phyloP scores from a whole-genome alignment of 805 yeast species.

The Peterozyma xylosa region DNA sequence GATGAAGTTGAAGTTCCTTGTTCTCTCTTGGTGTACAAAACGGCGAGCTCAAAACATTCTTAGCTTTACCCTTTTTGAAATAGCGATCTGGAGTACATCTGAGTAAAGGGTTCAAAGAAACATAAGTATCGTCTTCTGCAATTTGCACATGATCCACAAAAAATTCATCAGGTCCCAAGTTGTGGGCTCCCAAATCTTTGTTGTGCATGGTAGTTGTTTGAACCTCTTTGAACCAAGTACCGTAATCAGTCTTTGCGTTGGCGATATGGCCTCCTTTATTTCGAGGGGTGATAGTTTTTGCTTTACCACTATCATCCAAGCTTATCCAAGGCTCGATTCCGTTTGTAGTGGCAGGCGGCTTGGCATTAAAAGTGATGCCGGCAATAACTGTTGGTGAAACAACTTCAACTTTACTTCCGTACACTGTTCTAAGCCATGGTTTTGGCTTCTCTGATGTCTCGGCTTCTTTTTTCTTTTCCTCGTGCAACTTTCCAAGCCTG shows the following conservation, averaged over 20 bases:
- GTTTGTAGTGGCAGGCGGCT: slow-evolving; percentile 59
- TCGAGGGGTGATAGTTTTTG: slow-evolving; percentile 74
- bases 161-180: slow-evolving; percentile 54
- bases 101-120: slow-evolving; percentile 65
- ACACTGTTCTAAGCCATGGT: slow-evolving; percentile 74
- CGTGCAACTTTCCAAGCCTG: background rate
- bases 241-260: slow-evolving; percentile 62
- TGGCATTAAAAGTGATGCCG: slow-evolving; percentile 56
- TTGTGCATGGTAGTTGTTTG: slow-evolving; percentile 48
- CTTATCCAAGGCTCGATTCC: slow-evolving; percentile 79
- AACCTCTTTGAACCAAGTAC: slow-evolving; percentile 70
- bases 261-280: slow-evolving; percentile 64
- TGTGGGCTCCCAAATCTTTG: slow-evolving; percentile 65
- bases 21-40: slow-evolving; percentile 77
- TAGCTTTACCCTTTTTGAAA: slow-evolving; percentile 54
- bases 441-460: slow-evolving; percentile 30
- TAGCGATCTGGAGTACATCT: slow-evolving; percentile 82
- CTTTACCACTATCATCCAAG: slow-evolving; percentile 67
- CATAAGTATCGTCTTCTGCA: slow-evolving; percentile 71
- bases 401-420: slow-evolving; percentile 45
- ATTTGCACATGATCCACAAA: slow-evolving; percentile 46
- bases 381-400: slow-evolving; percentile 58
- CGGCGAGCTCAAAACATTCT: slow-evolving; percentile 56
- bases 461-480: background rate
- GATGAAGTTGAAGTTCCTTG: slow-evolving; percentile 44